phyloP scores from a whole-genome alignment of 306 rosid genomes.

The Boehmeria nivea region DNA sequence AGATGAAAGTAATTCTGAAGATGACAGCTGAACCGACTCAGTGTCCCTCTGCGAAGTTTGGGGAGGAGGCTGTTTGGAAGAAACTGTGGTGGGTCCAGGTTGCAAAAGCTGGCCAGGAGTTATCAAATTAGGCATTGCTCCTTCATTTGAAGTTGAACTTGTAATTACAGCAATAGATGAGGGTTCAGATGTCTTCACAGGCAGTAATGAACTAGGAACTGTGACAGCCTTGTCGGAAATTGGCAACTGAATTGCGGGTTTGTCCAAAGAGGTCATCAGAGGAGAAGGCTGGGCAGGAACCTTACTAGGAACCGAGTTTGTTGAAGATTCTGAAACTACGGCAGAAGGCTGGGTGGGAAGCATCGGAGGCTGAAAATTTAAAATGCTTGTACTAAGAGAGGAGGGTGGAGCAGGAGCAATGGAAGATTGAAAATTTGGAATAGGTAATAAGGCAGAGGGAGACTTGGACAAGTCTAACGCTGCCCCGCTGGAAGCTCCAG shows the following conservation, averaged over 20 bases:
- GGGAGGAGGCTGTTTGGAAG: slow-evolving; percentile 5
- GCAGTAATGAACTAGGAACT: slow-evolving; percentile 8
- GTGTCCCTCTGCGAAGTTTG: slow-evolving; percentile 17
- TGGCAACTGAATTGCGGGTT: slow-evolving; percentile 11
- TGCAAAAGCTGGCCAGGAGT: slow-evolving; percentile 32
- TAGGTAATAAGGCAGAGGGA: slow-evolving; percentile 24
- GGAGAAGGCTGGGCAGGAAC: slow-evolving; percentile 20
- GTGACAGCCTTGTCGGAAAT: slow-evolving; percentile 17
- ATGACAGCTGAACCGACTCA: slow-evolving; percentile 17
- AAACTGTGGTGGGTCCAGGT: slow-evolving; percentile 9
- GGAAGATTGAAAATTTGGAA: slow-evolving; percentile 17
- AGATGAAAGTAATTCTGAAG: slow-evolving; percentile 5
- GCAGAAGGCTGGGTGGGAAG: slow-evolving; percentile 26
- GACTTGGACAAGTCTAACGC: slow-evolving; percentile 13
- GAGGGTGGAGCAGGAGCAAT: slow-evolving; percentile 10
- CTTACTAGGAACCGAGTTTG: slow-evolving; percentile 17
- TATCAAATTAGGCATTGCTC: slow-evolving; percentile 16
- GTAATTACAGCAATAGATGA: slow-evolving; percentile 1
- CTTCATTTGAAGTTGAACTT: slow-evolving; percentile 22
- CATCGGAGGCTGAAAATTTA: slow-evolving; percentile 18
- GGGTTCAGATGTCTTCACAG: slow-evolving; percentile 16
- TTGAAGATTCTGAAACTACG: slow-evolving; percentile 17
- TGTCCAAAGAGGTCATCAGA: slow-evolving; percentile 15
- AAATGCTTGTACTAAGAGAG: slow-evolving; percentile 8
- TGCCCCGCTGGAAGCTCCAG: slow-evolving; percentile 10